Base-by-base conservation (phyloP, 768 basidiomycete genomes). In the Dentipellis fragilis region DNA sequence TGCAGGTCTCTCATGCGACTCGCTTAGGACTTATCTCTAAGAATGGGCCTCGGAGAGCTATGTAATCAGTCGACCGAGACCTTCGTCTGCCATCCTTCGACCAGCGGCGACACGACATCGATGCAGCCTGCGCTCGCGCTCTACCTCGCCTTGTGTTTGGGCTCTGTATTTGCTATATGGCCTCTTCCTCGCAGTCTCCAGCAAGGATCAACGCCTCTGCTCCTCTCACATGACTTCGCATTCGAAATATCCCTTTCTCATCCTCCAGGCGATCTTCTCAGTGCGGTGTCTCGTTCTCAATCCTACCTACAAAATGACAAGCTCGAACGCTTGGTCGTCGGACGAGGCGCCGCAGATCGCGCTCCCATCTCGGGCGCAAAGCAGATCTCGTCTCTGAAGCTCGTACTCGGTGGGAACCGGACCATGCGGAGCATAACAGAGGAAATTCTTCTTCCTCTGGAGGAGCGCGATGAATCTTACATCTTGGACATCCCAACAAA, bases 401-500 rank as follows among this genome's bases (percentile, higher is more conserved):
- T 51, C n/a, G 17, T 17, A 10, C 36, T 51, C 34, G 19, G 49
- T 6, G 49, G 49, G 10, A n/a, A 49, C 14, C n/a, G 17, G 34
- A 19, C 34, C 36, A 14, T 51, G n/a, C 29, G 36, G 14, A 36
- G 34, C 22, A 51, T 90, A 58, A 68, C 78, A 29, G 65, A 71
- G 14, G 82, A 85, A 57, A 72, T 80, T 4, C 75, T 78, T 12
- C 70, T 74, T 52, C 72, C 75, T 1, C 64, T 84, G 11, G 74
- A 75, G 57, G 72, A 61, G 40, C 70, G 84, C 37, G 74, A 74
- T 57, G 87, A 92, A 68, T 70, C 71, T 2, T 89, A 89, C 66
- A 71, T 72, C 2, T 69, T 90, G 35, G 68, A 58, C 17, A 69
- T 89, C 14, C 83, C 84, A 0, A 60, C 65, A 17, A 73, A 80